Evolutionary conservation across 192 early-diverging fungal species (phyloP).

Genomic region (Powellomyces hirtus): DNA sequence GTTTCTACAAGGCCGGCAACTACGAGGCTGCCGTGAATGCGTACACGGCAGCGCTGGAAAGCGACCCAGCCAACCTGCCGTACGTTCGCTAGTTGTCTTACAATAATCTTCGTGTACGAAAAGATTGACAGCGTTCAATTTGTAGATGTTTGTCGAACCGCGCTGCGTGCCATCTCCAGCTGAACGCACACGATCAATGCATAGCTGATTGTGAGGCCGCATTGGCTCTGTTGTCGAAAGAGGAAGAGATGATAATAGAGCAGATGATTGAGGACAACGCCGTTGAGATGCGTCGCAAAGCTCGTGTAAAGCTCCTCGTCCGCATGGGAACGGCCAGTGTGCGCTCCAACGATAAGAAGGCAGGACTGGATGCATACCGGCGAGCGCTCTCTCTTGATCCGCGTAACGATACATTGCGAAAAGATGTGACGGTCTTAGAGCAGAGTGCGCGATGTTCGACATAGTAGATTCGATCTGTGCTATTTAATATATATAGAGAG

Average conservation of each 20-base stretch:
- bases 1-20: conserved; percentile 63
- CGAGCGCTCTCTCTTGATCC: conserved; percentile 56
- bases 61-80: conserved; percentile 59
- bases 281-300: conserved; percentile 34
- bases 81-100: too few species aligned
- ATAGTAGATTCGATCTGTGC: too few species aligned
- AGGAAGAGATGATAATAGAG: conserved; percentile 25
- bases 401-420: conserved; percentile 41
- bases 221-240: conserved; percentile 43
- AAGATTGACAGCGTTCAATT: too few species aligned
- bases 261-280: conserved; percentile 43
- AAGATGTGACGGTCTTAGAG: too few species aligned
- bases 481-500: too few species aligned
- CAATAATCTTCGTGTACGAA: background rate
- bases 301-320: conserved; percentile 56
- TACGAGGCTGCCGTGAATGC: conserved; percentile 67
- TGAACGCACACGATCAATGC: conserved; percentile 50
- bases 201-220: conserved; percentile 65
- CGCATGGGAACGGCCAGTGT: conserved; percentile 67
- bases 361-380: conserved; percentile 58
- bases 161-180: conserved; percentile 63
- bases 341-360: conserved; percentile 57
- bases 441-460: too few species aligned
- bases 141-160: conserved; percentile 61
- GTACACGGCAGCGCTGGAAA: conserved; percentile 64